These are phyloP conservation scores for Coemansia sp. DNA, from an alignment of 192 early-diverging fungal genomes.

Conservation along the genomic window DNA sequence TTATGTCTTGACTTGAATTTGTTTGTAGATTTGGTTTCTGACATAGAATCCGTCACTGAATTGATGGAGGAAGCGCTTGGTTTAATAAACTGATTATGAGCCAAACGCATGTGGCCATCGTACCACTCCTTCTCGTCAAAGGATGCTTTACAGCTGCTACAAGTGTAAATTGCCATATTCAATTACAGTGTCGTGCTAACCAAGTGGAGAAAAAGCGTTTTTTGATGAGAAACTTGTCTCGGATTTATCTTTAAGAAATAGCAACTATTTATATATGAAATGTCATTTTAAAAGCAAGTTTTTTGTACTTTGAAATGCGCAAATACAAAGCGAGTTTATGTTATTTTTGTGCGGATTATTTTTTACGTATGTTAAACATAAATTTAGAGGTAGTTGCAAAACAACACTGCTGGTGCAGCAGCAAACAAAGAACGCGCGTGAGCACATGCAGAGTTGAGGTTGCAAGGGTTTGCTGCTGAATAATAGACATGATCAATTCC, in stretches of 20 bases:
- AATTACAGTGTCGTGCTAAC: neutral
- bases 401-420: too few species aligned
- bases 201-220: too few species aligned
- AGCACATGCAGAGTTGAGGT: too few species aligned
- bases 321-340: too few species aligned
- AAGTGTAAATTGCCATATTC: conserved; percentile 23
- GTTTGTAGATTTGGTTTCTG: neutral
- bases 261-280: too few species aligned
- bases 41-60: neutral
- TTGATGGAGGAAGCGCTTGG: conserved; percentile 3
- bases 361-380: neutral
- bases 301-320: too few species aligned
- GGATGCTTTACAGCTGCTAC: conserved; percentile 13
- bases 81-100: conserved; percentile 9
- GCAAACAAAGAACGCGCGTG: too few species aligned
- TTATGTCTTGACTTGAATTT: conserved; percentile 2
- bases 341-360: neutral
- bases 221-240: too few species aligned
- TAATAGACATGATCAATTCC: too few species aligned
- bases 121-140: conserved; percentile 40
- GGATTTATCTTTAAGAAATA: too few species aligned
- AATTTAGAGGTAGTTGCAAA: neutral
- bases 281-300: too few species aligned
- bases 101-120: conserved; percentile 14
- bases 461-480: too few species aligned